Base-by-base conservation (phyloP, 2,329 filamentous ascomycete genomes). In the Diplodia sapinea region DNA sequence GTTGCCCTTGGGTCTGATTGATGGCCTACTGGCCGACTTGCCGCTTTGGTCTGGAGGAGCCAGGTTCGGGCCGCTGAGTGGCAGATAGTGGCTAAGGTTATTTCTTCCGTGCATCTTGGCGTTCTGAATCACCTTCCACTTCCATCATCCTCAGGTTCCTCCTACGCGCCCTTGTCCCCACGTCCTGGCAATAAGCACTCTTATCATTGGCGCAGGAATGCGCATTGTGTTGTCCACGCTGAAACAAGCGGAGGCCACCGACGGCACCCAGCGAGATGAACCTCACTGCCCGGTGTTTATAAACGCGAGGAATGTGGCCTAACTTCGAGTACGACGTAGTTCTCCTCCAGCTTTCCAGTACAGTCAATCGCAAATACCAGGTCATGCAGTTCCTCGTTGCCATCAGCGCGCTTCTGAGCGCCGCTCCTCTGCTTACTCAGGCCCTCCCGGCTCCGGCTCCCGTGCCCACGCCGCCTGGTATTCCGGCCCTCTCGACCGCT, bases 401-500 rank as follows among this genome's bases (percentile, higher is more conserved):
- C 40, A 3, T 67, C 40, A 50, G 64, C 43, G 64, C 64, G 29
- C 64, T 67, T 20, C 33, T 67, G 56, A 31, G 49, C 49, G 49
- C 62, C 36, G 62, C 62, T 17, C 55, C 56, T 12, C 36, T 67
- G 8, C 65, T 67, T 3, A 59, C 54, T 11, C 40, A 26, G 33
- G 77, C 77, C 13, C 73, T 75, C 12, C 75, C 77, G 31, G 70
- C 75, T 36, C 73, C 77, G 15, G 59, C 65, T 63, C 68, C 69
- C 9, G n/a, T 57, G 38, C 79, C 80, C 20, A 75, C 81, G 15
- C 82, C 84, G 76, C 87, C 89, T 8, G 87, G 87, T 50, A 87
- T 93, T 68, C 91, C 91, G 20, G 83, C 84, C 5, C 80, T 82
- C 0, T 76, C 86, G 1, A 80, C 80, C 0, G 90, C 91, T 23